Conservation (phyloP, 2,329 filamentous ascomycete genomes). For the Coniochaeta sp. region DNA sequence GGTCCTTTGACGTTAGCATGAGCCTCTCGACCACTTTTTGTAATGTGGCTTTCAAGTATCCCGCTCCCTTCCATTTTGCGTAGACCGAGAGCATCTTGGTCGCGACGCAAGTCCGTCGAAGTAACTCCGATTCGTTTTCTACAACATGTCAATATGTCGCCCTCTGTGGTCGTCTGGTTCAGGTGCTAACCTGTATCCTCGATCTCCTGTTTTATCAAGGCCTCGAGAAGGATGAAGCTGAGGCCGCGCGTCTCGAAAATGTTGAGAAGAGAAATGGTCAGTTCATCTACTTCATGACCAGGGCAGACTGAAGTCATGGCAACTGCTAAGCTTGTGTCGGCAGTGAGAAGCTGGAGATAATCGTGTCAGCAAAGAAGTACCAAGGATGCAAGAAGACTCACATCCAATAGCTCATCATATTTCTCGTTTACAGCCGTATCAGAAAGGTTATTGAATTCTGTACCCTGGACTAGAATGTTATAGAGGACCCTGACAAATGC, state of each 20-base stretch:
- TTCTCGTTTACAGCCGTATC: conserved; percentile 62
- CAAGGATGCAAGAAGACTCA: conserved; percentile 17
- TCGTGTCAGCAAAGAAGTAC: not conserved
- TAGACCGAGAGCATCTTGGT: conserved; percentile 67
- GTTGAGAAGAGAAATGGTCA: conserved; percentile 59
- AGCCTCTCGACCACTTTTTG: conserved; percentile 60
- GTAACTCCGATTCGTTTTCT: conserved; percentile 61
- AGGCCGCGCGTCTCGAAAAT: conserved; percentile 62
- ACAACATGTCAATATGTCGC: not conserved
- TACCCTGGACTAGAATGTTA: conserved; percentile 64
- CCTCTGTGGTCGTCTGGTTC: not conserved
- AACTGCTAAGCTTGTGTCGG: conserved; percentile 53
- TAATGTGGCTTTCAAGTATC: conserved; percentile 56
- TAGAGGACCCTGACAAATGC: conserved; percentile 64
- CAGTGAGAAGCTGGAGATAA: conserved; percentile 44
- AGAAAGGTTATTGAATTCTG: conserved; percentile 61
- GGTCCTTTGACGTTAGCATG: conserved; percentile 58
- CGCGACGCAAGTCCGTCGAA: conserved; percentile 62
- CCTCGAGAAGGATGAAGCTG: conserved; percentile 56
- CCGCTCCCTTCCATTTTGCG: conserved; percentile 61
- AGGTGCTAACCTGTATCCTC: conserved; percentile 48
- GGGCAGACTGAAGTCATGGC: conserved; percentile 60
- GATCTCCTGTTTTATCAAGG: conserved; percentile 61
- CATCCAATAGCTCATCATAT: conserved; percentile 57
- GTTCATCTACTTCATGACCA: conserved; percentile 60